Base-by-base conservation (phyloP, 83 land plant genomes). In the Picea abies region DNA sequence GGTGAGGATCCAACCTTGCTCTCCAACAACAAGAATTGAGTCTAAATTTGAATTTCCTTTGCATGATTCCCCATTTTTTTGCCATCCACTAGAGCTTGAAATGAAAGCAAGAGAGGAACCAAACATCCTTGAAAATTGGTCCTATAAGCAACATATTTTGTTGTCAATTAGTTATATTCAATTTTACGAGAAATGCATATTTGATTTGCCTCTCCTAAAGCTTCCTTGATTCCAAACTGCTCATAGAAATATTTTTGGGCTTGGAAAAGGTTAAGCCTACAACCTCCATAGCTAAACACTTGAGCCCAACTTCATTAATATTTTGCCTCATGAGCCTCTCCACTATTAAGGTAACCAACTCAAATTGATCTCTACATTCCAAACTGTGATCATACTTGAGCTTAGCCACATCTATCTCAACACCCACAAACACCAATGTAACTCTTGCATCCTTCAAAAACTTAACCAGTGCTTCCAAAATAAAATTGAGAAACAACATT, bases 341-440 rank as follows among this genome's bases (percentile, higher is more conserved):
- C 12, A 85, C 91, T 1, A 94, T 94, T 62, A 94, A 77, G 2
- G 14, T 37, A 35, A 86, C 79, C 16, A 96, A 86, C 69, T 96
- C 98, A 11, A 90, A 86, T 60, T 10, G 10, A 41, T 14, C 65
- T 26, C 87, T 86, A 19, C 56, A 72, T 41, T 67, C 82, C n/a
- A 96, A 81, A 2, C 88, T 84, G 63, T 93, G 81, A 35, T 93
- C 96, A 9, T 56, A 44, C 44, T 35, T 11, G 71, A 96, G 82
- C 82, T 89, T 92, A 84, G 83, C 81, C 20, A 61, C 86, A 44
- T 96, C 97, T 1, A 23, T 79, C 3, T 76, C 63, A 22, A 96
- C 84, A 5, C 94, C 99, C 25, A 94, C 95, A 9, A 96, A 97
- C 25, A 91, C 93, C 80, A 94, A 89, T 15, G 60, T 79, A 78